Evolutionary conservation across 805 yeast genomes (phyloP).

Genomic region (Metschnikowia rubicola): DNA sequence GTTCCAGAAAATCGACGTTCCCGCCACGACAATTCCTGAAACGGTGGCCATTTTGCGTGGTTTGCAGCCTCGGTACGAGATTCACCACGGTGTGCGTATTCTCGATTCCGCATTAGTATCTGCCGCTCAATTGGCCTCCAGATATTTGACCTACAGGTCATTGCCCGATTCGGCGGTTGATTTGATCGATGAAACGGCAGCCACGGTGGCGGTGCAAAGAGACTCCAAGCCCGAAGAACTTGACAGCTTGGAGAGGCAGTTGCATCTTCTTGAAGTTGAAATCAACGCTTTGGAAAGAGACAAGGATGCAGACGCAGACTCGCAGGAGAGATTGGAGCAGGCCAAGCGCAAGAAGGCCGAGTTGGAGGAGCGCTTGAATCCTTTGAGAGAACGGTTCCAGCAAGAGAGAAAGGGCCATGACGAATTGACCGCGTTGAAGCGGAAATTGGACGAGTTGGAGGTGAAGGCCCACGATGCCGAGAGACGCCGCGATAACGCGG

Average conservation of each 20-base stretch:
- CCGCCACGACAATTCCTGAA: conserved; percentile 88
- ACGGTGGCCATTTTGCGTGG: conserved; percentile 97
- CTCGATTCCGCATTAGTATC: conserved; percentile 90
- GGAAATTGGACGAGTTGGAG: conserved; percentile 88
- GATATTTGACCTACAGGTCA: conserved; percentile 92
- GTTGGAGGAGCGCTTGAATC: conserved; percentile 78
- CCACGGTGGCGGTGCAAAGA: conserved; percentile 95
- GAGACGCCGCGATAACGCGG: conserved; percentile 89
- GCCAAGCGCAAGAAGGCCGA: conserved; percentile 81
- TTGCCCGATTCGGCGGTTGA: conserved; percentile 97
- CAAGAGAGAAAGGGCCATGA: conserved; percentile 91
- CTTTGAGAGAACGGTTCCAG: conserved; percentile 78
- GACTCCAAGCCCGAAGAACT: conserved; percentile 97
- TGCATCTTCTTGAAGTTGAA: conserved; percentile 89
- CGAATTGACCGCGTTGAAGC: conserved; percentile 82
- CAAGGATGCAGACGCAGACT: conserved; percentile 74
- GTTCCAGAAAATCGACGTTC: conserved; percentile 95
- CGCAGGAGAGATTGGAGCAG: conserved; percentile 77
- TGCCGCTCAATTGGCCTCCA: conserved; percentile 91
- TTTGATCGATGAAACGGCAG: conserved; percentile 92
- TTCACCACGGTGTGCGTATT: conserved; percentile 96
- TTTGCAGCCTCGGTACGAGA: conserved; percentile 88
- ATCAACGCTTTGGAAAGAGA: conserved; percentile 96
- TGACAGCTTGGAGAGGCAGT: conserved; percentile 88
- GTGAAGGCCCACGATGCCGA: conserved; percentile 94